Evolutionary conservation across 1,284 basidiomycete genomes (phyloP), one percentile per base, ranked within the genome.

Genomic region (Ceratobasidium sp.): DNA sequence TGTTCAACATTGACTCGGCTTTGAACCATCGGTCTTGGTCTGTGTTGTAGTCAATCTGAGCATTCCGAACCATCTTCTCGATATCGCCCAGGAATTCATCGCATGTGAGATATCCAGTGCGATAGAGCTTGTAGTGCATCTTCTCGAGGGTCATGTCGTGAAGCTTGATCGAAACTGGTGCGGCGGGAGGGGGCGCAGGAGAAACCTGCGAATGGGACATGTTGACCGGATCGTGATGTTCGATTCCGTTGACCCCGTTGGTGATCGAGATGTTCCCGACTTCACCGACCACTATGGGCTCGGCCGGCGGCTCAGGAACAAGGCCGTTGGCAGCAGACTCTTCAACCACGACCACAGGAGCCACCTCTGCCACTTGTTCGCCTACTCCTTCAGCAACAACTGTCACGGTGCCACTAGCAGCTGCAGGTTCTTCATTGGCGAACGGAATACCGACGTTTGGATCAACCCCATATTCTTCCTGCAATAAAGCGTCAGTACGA

Each of bases 91-190:
- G 89, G 86, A 99, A 98, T 77, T 95, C 91, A 69, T 92, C 90
- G 0, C 95, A 94, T 0, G 96, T 97, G 51, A 96, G 90, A 84
- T 99, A 99, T 76, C 92, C 92, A 78, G 93, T 92, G 84, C 92
- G 93, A 86, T 96, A 96, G 18, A 99, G 88, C 77, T 95, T 92
- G 51, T 90, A 87, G 82, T 97, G 94, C 90, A 99, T 97, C 81
- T 90, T 92, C 83, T 99, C 97, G 44, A 99, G 89, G 84, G 97
- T 95, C 87, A 97, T 92, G 82, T 97, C 91, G 84, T 91, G 94
- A 28, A 95, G 85, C 49, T 83, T 81, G 39, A 83, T 82, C 2
- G 67, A 49, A 6, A 72, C 80, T 71, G 79, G 81, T 42, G 78
- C 39, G 1, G 79, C 69, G 49, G 81, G 84, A 56, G 87, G 86